phyloP scores from a whole-genome alignment of 2,329 filamentous ascomycete genomes.

The Monosporascus sp. region DNA sequence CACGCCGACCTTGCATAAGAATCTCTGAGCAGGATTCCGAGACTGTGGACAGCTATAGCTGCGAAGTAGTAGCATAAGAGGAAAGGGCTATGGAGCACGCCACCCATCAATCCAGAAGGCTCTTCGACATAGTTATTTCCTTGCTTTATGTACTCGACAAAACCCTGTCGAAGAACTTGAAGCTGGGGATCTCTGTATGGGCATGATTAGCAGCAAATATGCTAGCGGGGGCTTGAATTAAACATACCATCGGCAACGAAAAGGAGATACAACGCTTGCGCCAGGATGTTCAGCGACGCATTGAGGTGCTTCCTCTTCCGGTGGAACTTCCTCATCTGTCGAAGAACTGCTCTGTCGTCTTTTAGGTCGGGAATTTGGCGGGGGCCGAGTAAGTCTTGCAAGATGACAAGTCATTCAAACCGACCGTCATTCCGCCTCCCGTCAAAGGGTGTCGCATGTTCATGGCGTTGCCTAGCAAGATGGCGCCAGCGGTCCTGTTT shows the following conservation, averaged over 20 bases:
- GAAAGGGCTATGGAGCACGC: slow-evolving; percentile 51
- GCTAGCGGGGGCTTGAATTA: too few relatives aligned
- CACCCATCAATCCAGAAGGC: slow-evolving; percentile 56
- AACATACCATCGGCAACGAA: slow-evolving; percentile 49
- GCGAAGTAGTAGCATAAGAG: slow-evolving; percentile 65
- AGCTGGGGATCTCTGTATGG: slow-evolving; percentile 38
- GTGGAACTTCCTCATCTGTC: slow-evolving; percentile 55
- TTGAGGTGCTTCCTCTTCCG: slow-evolving; percentile 55
- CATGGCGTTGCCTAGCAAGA: slow-evolving; percentile 62
- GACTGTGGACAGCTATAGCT: slow-evolving; percentile 58
- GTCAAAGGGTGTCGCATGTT: slow-evolving; percentile 70
- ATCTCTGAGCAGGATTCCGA: slow-evolving; percentile 42
- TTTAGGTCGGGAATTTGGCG: slow-evolving; percentile 48
- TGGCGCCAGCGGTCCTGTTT: slow-evolving; percentile 55
- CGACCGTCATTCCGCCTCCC: slow-evolving; percentile 67
- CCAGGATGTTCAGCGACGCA: slow-evolving; percentile 64
- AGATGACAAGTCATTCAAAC: slow-evolving; percentile 61
- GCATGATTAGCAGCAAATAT: too few relatives aligned
- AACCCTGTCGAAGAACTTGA: slow-evolving; percentile 57
- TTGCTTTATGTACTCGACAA: slow-evolving; percentile 62
- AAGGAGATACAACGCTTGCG: slow-evolving; percentile 57
- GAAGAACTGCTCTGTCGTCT: slow-evolving; percentile 48
- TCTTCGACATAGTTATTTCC: slow-evolving; percentile 53
- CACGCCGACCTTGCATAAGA: neutral
- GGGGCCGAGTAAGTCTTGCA: slow-evolving; percentile 53